These are phyloP conservation scores for Aspergillus sp. DNA, from an alignment of 2,329 filamentous ascomycete genomes.

Conservation along the genomic window DNA sequence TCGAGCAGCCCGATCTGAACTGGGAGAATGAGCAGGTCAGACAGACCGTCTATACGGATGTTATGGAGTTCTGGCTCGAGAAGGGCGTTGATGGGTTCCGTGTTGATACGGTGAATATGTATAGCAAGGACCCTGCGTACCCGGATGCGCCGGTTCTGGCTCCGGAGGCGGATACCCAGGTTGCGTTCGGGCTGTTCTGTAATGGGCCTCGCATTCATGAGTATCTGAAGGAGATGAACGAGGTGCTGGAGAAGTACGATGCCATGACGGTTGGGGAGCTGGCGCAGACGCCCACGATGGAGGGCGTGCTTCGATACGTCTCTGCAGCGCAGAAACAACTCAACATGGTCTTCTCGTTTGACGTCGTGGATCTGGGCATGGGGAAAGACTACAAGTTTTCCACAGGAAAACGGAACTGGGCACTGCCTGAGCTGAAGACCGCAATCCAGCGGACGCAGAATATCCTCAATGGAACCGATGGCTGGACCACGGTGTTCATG, in stretches of 20 bases:
- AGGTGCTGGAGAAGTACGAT: slow-evolving; percentile 54
- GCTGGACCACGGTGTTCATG: slow-evolving; percentile 64
- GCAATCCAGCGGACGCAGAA: slow-evolving; percentile 55
- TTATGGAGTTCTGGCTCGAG: slow-evolving; percentile 77
- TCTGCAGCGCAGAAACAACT: not conserved
- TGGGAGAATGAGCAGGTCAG: slow-evolving; percentile 71
- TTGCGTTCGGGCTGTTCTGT: slow-evolving; percentile 51
- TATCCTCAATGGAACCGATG: slow-evolving; percentile 57
- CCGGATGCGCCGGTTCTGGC: slow-evolving; percentile 42
- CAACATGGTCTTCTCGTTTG: too few relatives aligned
- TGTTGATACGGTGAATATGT: slow-evolving; percentile 71
- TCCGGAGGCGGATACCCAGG: slow-evolving; percentile 54
- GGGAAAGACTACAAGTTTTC: not conserved
- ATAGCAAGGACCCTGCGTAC: slow-evolving; percentile 61
- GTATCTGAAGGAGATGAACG: slow-evolving; percentile 54
- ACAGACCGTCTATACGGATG: slow-evolving; percentile 63
- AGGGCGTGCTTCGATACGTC: slow-evolving; percentile 48
- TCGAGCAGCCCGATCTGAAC: slow-evolving; percentile 77
- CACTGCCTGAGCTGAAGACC: slow-evolving; percentile 47
- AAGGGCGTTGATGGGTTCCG: slow-evolving; percentile 71
- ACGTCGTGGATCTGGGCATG: too few relatives aligned
- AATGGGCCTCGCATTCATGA: slow-evolving; percentile 57
- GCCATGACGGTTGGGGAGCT: slow-evolving; percentile 63
- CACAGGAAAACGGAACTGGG: not conserved
- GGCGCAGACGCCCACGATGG: slow-evolving; percentile 54